Percentiles rank a stretch among this genome's conserved stretches.
These are phyloP conservation scores for Vigna nakashimae DNA, from an alignment of 306 rosid species.

Conservation along the genomic window DNA sequence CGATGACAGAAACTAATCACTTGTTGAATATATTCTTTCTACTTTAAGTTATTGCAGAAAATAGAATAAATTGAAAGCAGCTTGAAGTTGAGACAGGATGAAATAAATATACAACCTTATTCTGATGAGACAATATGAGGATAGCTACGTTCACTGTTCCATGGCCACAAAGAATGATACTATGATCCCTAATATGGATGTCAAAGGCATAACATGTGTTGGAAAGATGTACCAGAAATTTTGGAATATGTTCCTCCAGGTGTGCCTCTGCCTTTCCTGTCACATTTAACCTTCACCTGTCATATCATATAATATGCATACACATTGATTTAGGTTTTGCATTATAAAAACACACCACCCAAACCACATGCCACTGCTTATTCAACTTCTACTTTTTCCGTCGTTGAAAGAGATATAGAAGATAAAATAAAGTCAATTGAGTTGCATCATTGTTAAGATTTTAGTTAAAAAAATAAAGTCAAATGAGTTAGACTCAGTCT, in stretches of 20 bases:
- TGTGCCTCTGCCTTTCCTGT: neutral
- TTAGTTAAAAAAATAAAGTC: no score
- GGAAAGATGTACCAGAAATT: constrained; percentile 13
- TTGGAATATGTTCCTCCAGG: neutral
- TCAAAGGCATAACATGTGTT: constrained; percentile 8
- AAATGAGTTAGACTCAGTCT: no score
- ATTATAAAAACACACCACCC: neutral
- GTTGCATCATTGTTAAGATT: no score
- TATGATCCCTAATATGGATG: no score
- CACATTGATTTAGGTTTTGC: neutral
- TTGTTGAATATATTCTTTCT: constrained; percentile 5
- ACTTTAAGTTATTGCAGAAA: constrained; percentile 1
- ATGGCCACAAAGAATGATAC: neutral
- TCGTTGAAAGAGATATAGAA: no score
- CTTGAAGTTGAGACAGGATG: neutral
- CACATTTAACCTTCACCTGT: neutral
- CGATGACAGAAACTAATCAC: neutral
- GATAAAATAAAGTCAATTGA: no score
- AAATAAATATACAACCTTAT: neutral
- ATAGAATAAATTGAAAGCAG: neutral
- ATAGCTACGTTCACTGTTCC: constrained; percentile 1
- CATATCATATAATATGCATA: neutral
- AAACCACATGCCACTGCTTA: neutral
- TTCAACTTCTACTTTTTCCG: neutral
- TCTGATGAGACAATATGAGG: neutral